These are phyloP conservation scores for Calonectria ilicicola DNA, from an alignment of 2,329 filamentous ascomycete genomes.

Conservation along the genomic window DNA sequence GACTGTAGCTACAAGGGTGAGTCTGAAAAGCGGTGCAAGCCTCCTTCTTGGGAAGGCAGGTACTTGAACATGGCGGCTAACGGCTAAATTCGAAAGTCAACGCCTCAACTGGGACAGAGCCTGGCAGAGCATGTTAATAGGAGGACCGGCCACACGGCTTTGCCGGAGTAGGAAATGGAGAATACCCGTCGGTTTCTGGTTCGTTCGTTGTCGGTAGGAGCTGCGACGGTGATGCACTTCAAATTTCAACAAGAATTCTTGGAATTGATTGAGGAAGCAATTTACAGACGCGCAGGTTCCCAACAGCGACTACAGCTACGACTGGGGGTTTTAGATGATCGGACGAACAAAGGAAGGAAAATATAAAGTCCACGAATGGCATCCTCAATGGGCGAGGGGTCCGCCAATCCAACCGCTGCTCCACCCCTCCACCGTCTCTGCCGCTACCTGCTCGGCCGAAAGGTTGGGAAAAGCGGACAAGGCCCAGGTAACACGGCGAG, in stretches of 20 bases:
- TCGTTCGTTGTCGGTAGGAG: too few relatives aligned
- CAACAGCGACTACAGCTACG: not conserved
- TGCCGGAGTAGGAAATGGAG: not conserved
- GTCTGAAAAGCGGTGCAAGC: not conserved
- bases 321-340: conserved; percentile 6
- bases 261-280: not conserved
- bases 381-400: not conserved
- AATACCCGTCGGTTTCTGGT: not conserved
- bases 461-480: conserved; percentile 6
- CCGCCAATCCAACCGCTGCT: conserved; percentile 10
- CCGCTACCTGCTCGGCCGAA: conserved; percentile 19
- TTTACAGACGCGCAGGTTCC: not conserved
- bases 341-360: not conserved
- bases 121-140: too few relatives aligned
- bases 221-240: too few relatives aligned
- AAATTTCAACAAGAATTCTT: not conserved
- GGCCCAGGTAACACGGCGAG: not conserved
- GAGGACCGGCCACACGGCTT: too few relatives aligned
- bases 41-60: not conserved
- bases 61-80: not conserved
- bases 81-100: not conserved
- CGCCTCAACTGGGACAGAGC: not conserved
- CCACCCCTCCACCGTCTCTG: conserved; percentile 11
- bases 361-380: conserved; percentile 19
- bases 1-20: not conserved